phyloP scores from a whole-genome alignment of 2,329 filamentous ascomycete species.

The Microdochium trichocladiopsis region DNA sequence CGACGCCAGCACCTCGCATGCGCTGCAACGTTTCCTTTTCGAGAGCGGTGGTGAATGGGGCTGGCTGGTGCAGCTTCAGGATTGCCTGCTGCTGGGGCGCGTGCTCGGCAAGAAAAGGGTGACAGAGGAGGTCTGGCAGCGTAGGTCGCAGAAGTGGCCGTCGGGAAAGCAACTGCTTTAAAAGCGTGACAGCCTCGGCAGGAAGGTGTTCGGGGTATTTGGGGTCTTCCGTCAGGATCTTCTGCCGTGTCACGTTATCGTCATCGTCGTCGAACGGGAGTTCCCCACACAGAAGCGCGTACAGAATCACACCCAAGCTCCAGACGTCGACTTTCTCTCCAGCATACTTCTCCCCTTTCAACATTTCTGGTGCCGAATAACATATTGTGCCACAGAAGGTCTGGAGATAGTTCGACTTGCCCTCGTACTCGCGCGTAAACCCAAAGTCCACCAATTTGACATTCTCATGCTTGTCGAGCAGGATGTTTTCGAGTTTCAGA shows the following conservation, averaged over 20 bases:
- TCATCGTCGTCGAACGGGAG: conserved; percentile 96
- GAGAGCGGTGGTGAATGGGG: conserved; percentile 76
- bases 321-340: conserved; percentile 97
- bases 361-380: conserved; percentile 97
- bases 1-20: conserved; percentile 89
- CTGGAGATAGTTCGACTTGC: conserved; percentile 87
- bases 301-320: conserved; percentile 81
- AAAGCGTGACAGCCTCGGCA: conserved; percentile 67
- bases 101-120: conserved; percentile 83
- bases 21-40: conserved; percentile 89
- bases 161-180: conserved; percentile 81
- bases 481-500: conserved; percentile 91
- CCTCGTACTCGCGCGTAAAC: conserved; percentile 95
- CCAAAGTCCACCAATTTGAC: conserved; percentile 98
- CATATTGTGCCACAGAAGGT: conserved; percentile 98
- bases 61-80: conserved; percentile 69
- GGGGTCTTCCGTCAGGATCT: conserved; percentile 80
- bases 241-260: conserved; percentile 76
- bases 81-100: conserved; percentile 86
- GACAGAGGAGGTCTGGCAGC: conserved; percentile 76
- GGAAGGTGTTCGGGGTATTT: conserved; percentile 77
- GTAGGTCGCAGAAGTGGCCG: conserved; percentile 76
- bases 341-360: conserved; percentile 96
- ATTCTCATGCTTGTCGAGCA: conserved; percentile 93
- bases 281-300: conserved; percentile 75